phyloP scores from a whole-genome alignment of 2,329 filamentous ascomycete species.

The Penicillium sp. region DNA sequence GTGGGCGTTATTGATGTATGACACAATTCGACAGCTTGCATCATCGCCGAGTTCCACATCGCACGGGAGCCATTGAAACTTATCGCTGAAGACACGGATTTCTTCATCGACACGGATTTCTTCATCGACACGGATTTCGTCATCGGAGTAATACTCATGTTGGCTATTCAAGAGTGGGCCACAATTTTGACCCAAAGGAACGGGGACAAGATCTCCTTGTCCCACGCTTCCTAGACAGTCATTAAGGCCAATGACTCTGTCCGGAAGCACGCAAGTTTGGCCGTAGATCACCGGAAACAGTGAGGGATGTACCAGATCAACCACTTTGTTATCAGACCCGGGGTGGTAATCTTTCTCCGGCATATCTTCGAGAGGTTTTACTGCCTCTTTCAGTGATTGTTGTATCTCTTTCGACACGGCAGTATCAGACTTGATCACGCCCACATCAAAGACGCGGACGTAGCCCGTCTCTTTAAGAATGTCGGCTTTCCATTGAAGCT shows the following conservation, averaged over 20 bases:
- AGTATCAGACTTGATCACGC: conserved; percentile 56
- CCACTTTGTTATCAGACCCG: conserved; percentile 56
- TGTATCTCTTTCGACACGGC: conserved; percentile 45
- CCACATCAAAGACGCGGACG: conserved; percentile 47
- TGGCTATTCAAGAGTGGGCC: not conserved
- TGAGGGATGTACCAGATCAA: conserved; percentile 67
- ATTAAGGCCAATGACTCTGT: conserved; percentile 20
- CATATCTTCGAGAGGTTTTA: conserved; percentile 54
- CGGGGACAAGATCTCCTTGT: conserved; percentile 13
- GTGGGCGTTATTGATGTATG: conserved; percentile 29
- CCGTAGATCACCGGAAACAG: conserved; percentile 39
- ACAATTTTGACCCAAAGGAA: not conserved
- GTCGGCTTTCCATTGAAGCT: conserved; percentile 52
- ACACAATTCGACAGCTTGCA: not conserved
- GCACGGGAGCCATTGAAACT: conserved; percentile 52
- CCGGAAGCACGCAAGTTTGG: conserved; percentile 25
- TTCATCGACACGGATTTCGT: too few species aligned
- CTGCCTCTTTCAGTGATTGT: conserved; percentile 48
- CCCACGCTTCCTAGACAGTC: conserved; percentile 27
- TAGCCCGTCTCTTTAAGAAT: conserved; percentile 42
- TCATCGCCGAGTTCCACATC: conserved; percentile 33
- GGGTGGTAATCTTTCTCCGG: conserved; percentile 67
- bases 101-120: not conserved
- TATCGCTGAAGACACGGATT: conserved; percentile 22
- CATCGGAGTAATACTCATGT: not conserved